Conservation (phyloP, 129 eudicot genomes). For the Flaveria linearis region DNA sequence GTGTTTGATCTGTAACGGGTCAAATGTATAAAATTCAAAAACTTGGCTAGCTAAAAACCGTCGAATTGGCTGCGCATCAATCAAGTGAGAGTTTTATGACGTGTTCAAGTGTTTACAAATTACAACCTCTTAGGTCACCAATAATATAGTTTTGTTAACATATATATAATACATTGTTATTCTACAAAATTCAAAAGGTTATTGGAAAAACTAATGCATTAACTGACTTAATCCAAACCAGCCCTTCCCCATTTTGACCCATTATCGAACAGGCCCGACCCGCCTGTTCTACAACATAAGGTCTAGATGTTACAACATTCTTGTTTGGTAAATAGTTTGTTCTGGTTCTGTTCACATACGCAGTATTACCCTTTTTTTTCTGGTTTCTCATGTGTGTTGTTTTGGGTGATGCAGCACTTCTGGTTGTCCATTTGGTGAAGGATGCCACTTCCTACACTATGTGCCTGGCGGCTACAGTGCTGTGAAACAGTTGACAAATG, state of each 20-base stretch:
- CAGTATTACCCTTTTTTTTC: not conserved
- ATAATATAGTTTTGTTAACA: not conserved
- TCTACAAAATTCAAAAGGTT: not conserved
- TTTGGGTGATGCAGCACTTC: constrained; percentile 62
- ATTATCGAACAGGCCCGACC: not conserved
- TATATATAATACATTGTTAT: not conserved
- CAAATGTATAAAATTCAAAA: not conserved
- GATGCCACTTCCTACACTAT: constrained; percentile 72
- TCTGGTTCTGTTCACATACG: not conserved
- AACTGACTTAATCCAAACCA: not conserved
- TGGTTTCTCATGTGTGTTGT: constrained; percentile 22
- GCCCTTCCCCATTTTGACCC: not conserved
- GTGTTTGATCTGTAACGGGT: not conserved
- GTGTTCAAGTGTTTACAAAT: not conserved
- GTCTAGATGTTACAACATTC: not conserved
- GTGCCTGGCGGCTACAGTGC: constrained; percentile 73
- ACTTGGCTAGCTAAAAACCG: not conserved
- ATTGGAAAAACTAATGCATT: not conserved
- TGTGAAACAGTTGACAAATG: constrained; percentile 47
- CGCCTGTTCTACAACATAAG: not conserved
- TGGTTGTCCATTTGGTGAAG: constrained; percentile 74
- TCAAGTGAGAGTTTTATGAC: not conserved
- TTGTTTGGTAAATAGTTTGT: not conserved
- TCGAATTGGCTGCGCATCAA: not conserved
- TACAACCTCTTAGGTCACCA: not conserved